These are phyloP conservation scores for Diaporthe caulivora DNA, from an alignment of 2,329 filamentous ascomycete genomes.

Conservation along the genomic window DNA sequence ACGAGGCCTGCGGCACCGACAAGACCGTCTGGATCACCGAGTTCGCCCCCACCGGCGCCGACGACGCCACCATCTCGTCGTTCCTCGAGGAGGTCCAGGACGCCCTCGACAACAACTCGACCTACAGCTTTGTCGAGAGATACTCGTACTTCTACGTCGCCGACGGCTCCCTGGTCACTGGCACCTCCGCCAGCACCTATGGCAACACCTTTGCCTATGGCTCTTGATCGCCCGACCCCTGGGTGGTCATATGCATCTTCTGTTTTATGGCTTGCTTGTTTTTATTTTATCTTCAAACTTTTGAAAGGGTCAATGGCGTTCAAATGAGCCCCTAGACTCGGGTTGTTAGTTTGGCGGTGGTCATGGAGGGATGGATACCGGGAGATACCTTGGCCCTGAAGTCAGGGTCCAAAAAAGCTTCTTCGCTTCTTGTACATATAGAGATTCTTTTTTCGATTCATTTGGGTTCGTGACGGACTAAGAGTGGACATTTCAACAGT, in stretches of 20 bases:
- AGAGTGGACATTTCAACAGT: background rate
- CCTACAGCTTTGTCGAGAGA: conserved; percentile 62
- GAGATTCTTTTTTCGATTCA: conserved; percentile 1
- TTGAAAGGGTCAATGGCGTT: conserved; percentile 32
- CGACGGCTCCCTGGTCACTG: conserved; percentile 56
- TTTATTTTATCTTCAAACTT: conserved; percentile 30
- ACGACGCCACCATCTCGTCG: conserved; percentile 53
- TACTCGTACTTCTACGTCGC: conserved; percentile 71
- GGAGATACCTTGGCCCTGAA: conserved; percentile 21
- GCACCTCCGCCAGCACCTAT: conserved; percentile 56
- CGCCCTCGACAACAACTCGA: conserved; percentile 59
- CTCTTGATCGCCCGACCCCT: conserved; percentile 42
- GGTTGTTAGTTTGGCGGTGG: background rate
- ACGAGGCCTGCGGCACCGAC: conserved; percentile 56
- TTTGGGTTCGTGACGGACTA: background rate
- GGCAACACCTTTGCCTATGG: conserved; percentile 63
- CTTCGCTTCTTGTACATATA: conserved; percentile 36
- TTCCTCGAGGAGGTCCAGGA: conserved; percentile 65
- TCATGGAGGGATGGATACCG: background rate
- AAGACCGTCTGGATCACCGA: conserved; percentile 74
- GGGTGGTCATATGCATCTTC: conserved; percentile 24
- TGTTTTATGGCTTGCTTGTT: conserved; percentile 32
- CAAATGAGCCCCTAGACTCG: conserved; percentile 15
- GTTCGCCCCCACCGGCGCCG: conserved; percentile 66
- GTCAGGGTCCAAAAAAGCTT: conserved; percentile 14